Evolutionary conservation across 1,139 yeast genomes (phyloP), one percentile per base, ranked within the genome.

Genomic region (Geotrichum fermentans): DNA sequence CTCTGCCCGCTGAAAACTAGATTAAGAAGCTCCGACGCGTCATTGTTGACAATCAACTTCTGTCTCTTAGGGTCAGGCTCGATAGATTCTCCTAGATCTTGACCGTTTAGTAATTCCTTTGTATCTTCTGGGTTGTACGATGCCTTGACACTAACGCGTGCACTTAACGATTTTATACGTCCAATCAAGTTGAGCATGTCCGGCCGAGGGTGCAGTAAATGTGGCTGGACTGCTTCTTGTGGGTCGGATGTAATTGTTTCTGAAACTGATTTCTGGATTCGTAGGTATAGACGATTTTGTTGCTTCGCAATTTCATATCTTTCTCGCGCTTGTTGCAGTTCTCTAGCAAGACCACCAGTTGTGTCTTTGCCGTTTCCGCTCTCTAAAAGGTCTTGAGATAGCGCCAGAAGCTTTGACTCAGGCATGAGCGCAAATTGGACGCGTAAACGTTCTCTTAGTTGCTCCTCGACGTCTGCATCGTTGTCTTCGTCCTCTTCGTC

Each of bases 11-110:
- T n/a, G 14, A 43, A 43, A 2, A 36, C 36, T 28, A 36, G n/a
- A 10, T 36, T 14, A 2, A 43, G 22, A 14, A 43, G 14, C 17
- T 43, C 41, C 7, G 46, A 43, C 6, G 46, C 22, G 30, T 47
- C 50, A 14, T 47, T 47, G 21, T 46, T 35, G 13, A 46, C 24
- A 28, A 46, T 46, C 7, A 46, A 13, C 38, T 36, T 46, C 22
- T 46, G 49, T 7, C 49, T 40, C 28, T 46, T 46, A 11, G 21
- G 37, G 30, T 46, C 49, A 13, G 49, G 49, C 21, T 43, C 21
- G 18, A 17, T 14, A 4, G 17, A 13, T 2, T 18, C 28, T 6
- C 28, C 28, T 6, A 6, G 8, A 6, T 24, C 28, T 24, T 24
- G 28, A 6, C 8, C 6, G 8, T 24, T 24, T n/a, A 43, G 20